phyloP scores from a whole-genome alignment of 371 early-diverging fungal species.

The Rhizopus microsporus region DNA sequence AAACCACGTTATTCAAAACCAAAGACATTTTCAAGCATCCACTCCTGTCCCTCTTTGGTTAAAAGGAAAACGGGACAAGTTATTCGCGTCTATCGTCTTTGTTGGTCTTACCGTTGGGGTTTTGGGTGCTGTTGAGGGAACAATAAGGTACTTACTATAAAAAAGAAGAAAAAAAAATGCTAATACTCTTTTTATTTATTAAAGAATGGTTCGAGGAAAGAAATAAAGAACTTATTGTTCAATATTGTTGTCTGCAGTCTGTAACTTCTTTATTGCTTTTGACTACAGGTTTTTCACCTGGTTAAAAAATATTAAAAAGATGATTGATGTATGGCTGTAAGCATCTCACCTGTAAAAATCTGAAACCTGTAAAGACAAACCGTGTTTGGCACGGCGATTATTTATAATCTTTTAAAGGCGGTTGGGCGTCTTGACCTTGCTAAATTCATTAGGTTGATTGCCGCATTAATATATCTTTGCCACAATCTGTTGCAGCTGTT shows the following conservation, averaged over 20 bases:
- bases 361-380: too few relatives aligned
- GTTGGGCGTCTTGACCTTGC: too few relatives aligned
- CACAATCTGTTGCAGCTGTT: too few relatives aligned
- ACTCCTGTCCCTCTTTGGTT: slow-evolving; percentile 32
- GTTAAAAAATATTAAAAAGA: too few relatives aligned
- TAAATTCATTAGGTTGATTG: too few relatives aligned
- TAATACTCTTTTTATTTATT: neutral
- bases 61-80: slow-evolving; percentile 36
- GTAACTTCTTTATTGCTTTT: too few relatives aligned
- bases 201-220: slow-evolving; percentile 22
- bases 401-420: too few relatives aligned
- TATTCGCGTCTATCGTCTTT: slow-evolving; percentile 28
- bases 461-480: too few relatives aligned
- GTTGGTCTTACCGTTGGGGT: slow-evolving; percentile 37
- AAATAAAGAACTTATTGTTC: slow-evolving; percentile 8
- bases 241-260: too few relatives aligned
- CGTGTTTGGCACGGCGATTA: neutral
- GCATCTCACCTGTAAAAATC: too few relatives aligned
- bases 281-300: too few relatives aligned
- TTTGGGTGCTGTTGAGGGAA: slow-evolving; percentile 31
- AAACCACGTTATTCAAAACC: slow-evolving; percentile 38
- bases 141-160: slow-evolving; percentile 28
- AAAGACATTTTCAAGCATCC: slow-evolving; percentile 41
- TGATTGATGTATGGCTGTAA: too few relatives aligned
- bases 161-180: neutral